Percentiles rank a stretch among this genome's conserved stretches.
Conservation (phyloP, 495 filamentous ascomycete genomes). For the Annulohypoxylon moriforme region DNA sequence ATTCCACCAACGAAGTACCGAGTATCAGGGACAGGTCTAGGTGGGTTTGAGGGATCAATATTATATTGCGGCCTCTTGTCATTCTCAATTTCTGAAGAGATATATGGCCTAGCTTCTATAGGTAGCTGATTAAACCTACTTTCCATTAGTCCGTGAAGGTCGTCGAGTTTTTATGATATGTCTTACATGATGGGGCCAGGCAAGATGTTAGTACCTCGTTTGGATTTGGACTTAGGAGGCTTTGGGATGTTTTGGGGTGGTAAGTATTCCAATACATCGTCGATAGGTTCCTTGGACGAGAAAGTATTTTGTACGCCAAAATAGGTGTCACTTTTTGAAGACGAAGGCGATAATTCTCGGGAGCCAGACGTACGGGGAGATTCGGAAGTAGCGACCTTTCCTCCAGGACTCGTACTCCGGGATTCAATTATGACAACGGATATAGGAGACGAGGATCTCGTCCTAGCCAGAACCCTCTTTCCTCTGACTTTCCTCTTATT, state of each 20-base stretch:
- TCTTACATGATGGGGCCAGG: slow-evolving; percentile 1
- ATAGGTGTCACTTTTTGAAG: background rate
- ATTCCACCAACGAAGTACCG: background rate
- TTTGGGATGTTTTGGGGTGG: background rate
- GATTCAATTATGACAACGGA: background rate
- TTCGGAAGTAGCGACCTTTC: background rate
- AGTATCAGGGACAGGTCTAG: background rate
- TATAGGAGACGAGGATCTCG: slow-evolving; percentile 16
- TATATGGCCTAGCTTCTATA: background rate
- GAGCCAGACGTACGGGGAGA: background rate
- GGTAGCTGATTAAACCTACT: background rate
- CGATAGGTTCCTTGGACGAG: background rate
- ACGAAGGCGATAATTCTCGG: background rate
- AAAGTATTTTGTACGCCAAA: background rate
- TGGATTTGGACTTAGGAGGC: background rate
- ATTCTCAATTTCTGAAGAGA: background rate
- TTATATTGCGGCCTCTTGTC: background rate
- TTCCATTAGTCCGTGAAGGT: background rate
- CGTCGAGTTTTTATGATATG: background rate
- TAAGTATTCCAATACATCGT: background rate
- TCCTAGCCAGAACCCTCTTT: background rate
- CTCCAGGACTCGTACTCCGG: background rate
- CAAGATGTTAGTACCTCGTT: background rate
- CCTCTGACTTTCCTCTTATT: background rate
- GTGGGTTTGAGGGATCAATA: background rate